phyloP scores from a whole-genome alignment of 805 yeast genomes.

The Priceomyces medius region DNA sequence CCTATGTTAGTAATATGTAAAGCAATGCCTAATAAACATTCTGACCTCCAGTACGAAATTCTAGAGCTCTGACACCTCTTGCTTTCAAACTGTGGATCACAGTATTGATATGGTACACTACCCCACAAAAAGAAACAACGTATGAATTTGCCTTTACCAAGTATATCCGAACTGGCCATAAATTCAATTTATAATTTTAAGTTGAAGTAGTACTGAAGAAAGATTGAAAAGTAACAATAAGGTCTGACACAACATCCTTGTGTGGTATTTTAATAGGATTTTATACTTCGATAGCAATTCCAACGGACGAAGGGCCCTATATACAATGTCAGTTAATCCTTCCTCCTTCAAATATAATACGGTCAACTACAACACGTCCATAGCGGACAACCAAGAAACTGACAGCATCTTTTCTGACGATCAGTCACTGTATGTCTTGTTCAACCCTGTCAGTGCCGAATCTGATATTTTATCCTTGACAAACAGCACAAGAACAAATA shows the following conservation, averaged over 20 bases:
- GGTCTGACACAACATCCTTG: too few relatives aligned
- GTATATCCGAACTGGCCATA: constrained; percentile 1
- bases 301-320: too few relatives aligned
- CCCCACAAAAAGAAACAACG: background rate
- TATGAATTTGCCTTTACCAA: background rate
- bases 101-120: background rate
- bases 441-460: constrained; percentile 22
- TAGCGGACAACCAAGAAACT: constrained; percentile 7
- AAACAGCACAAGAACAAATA: constrained; percentile 14
- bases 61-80: too few relatives aligned
- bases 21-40: too few relatives aligned
- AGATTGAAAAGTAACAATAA: too few relatives aligned
- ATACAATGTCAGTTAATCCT: constrained; percentile 8
- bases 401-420: constrained; percentile 21
- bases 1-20: too few relatives aligned
- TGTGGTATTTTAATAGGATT: too few relatives aligned
- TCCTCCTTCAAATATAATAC: constrained; percentile 5
- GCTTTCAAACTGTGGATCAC: background rate
- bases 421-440: constrained; percentile 28
- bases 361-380: constrained; percentile 1
- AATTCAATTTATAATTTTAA: too few relatives aligned
- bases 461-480: constrained; percentile 30
- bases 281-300: too few relatives aligned
- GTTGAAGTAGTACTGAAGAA: too few relatives aligned
- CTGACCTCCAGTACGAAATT: too few relatives aligned